These are phyloP conservation scores for Phytopythium oedochilum DNA, from an alignment of 352 stramenopile species.

Conservation along the genomic window DNA sequence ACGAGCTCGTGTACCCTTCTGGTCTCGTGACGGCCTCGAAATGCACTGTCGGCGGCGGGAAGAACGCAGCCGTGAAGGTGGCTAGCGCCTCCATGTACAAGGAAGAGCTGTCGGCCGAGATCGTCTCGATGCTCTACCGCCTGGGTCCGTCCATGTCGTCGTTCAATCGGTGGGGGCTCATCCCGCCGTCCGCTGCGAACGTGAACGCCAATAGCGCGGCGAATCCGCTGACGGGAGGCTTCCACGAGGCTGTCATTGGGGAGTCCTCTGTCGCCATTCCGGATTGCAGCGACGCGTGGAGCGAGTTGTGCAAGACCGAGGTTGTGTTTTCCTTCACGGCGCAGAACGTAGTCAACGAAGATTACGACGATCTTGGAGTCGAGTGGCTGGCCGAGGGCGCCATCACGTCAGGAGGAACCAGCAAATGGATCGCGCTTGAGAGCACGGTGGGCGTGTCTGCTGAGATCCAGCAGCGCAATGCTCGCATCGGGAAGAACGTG, in stretches of 20 bases:
- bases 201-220: slow-evolving; percentile 15
- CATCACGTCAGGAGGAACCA: slow-evolving; percentile 23
- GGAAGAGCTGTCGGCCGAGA: slow-evolving; percentile 50
- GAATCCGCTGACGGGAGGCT: slow-evolving; percentile 34
- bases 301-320: slow-evolving; percentile 50
- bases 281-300: slow-evolving; percentile 27
- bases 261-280: slow-evolving; percentile 38
- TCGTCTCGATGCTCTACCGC: slow-evolving; percentile 53
- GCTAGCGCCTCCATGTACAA: slow-evolving; percentile 80
- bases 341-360: slow-evolving; percentile 45
- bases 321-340: slow-evolving; percentile 76
- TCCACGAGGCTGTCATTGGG: slow-evolving; percentile 38
- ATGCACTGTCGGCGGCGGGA: slow-evolving; percentile 56
- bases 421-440: slow-evolving; percentile 68
- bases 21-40: slow-evolving; percentile 71
- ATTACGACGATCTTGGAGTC: slow-evolving; percentile 54
- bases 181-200: slow-evolving; percentile 9
- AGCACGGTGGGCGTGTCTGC: slow-evolving; percentile 41
- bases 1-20: slow-evolving; percentile 77
- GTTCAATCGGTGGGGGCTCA: slow-evolving; percentile 46
- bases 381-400: slow-evolving; percentile 71
- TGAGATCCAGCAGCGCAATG: slow-evolving; percentile 76
- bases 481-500: slow-evolving; percentile 51
- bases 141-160: slow-evolving; percentile 55
- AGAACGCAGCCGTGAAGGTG: slow-evolving; percentile 30